Percentiles rank a stretch among this genome's conserved stretches.
Evolutionary conservation across 768 basidiomycete species (phyloP).

Genomic region (Tricholomella constricta): DNA sequence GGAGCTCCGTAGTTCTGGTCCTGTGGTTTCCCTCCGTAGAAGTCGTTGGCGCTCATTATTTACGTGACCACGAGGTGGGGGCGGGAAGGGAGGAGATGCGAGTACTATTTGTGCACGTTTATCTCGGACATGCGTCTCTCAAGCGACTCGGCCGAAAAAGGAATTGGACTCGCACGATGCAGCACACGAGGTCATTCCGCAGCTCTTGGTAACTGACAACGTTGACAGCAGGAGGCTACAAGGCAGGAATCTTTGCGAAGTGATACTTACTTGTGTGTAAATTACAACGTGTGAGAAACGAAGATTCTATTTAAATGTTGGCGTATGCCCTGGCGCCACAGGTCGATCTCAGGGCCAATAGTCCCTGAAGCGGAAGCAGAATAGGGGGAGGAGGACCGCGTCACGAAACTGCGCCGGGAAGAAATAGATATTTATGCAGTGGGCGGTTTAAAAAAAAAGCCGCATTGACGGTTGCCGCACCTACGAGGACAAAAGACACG

Average conservation of each 20-base stretch:
- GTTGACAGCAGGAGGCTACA: not conserved
- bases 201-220: not conserved
- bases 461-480: not conserved
- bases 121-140: not conserved
- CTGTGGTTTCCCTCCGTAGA: slow-evolving; percentile 58
- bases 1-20: slow-evolving; percentile 59
- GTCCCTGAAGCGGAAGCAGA: not conserved
- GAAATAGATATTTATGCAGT: too few species aligned
- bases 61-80: slow-evolving; percentile 16
- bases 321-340: too few species aligned
- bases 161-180: slow-evolving; percentile 1
- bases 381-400: too few species aligned
- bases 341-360: not conserved
- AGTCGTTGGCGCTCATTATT: slow-evolving; percentile 75
- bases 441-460: not conserved
- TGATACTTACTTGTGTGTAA: too few species aligned
- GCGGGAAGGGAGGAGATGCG: slow-evolving; percentile 12
- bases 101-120: slow-evolving; percentile 31
- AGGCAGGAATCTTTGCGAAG: not conserved
- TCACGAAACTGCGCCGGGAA: too few species aligned
- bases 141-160: not conserved
- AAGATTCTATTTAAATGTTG: not conserved
- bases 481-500: not conserved
- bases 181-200: not conserved
- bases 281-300: not conserved